Evolutionary conservation across 1,139 yeast genomes (phyloP).

Genomic region (Debaryomycetaceae sp.): DNA sequence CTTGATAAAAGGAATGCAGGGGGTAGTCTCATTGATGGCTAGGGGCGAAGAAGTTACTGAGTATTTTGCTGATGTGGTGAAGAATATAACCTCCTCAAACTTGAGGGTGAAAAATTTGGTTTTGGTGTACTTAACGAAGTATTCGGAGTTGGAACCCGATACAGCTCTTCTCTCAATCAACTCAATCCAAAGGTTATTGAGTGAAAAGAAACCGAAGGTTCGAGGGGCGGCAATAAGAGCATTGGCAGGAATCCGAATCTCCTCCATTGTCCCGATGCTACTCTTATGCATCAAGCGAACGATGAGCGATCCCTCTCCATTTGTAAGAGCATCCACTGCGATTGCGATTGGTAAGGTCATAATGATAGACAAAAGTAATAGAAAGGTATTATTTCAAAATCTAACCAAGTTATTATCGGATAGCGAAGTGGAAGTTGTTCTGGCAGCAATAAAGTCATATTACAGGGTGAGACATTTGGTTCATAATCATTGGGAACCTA

Average conservation of each 20-base stretch:
- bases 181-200: constrained; percentile 80
- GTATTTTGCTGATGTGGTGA: constrained; percentile 85
- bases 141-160: constrained; percentile 85
- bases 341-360: constrained; percentile 69
- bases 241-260: constrained; percentile 74
- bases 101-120: constrained; percentile 73
- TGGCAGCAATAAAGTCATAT: constrained; percentile 62
- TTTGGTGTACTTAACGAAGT: constrained; percentile 69
- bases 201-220: constrained; percentile 63
- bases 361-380: constrained; percentile 30
- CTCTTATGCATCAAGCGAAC: constrained; percentile 70
- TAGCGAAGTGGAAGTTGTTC: constrained; percentile 61
- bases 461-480: constrained; percentile 37
- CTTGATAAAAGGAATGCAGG: constrained; percentile 69
- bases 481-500: constrained; percentile 55
- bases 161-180: constrained; percentile 84
- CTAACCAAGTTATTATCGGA: constrained; percentile 61
- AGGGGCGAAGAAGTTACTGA: constrained; percentile 59
- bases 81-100: constrained; percentile 75
- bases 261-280: constrained; percentile 78
- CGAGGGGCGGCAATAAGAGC: constrained; percentile 77
- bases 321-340: constrained; percentile 79
- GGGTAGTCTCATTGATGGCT: constrained; percentile 64
- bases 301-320: constrained; percentile 66
- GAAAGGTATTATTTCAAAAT: constrained; percentile 44